A percentile compares a stretch with the other conserved stretches of the same genome.
Conservation (phyloP, 2,329 filamentous ascomycete genomes). For the Epichloe typhina region DNA sequence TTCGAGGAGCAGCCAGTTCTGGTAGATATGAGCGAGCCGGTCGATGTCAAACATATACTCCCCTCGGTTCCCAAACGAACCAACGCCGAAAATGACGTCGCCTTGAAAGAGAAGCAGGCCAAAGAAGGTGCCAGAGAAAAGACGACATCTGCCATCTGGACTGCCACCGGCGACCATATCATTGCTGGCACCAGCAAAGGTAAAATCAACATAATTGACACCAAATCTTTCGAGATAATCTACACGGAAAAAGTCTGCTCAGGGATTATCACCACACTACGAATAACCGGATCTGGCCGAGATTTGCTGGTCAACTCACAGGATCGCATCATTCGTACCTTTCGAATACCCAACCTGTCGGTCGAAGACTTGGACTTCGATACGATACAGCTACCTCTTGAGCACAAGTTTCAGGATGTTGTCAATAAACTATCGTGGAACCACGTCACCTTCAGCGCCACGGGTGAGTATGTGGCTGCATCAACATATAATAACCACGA, state of each 20-base stretch:
- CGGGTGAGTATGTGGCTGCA: slow-evolving; percentile 89
- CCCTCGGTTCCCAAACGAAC: slow-evolving; percentile 68
- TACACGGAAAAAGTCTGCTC: slow-evolving; percentile 81
- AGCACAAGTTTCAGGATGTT: slow-evolving; percentile 97
- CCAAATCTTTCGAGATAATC: slow-evolving; percentile 65
- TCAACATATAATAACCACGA: slow-evolving; percentile 98
- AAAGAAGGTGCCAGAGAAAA: slow-evolving; percentile 90
- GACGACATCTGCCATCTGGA: slow-evolving; percentile 87
- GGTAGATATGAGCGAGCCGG: slow-evolving; percentile 61
- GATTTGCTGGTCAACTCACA: slow-evolving; percentile 86
- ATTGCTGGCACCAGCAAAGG: slow-evolving; percentile 90
- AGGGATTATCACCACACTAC: slow-evolving; percentile 77
- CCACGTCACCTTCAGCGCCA: slow-evolving; percentile 87
- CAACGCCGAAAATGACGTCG: slow-evolving; percentile 54
- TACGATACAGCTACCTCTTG: slow-evolving; percentile 77
- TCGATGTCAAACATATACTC: slow-evolving; percentile 62
- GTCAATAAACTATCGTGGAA: slow-evolving; percentile 96
- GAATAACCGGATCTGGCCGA: slow-evolving; percentile 68
- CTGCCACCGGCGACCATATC: slow-evolving; percentile 72
- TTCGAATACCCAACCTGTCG: slow-evolving; percentile 70
- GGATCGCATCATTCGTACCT: slow-evolving; percentile 87
- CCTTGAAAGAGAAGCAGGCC: slow-evolving; percentile 66
- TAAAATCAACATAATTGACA: slow-evolving; percentile 89
- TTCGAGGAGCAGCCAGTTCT: slow-evolving; percentile 89
- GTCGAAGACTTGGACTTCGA: slow-evolving; percentile 61